Evolutionary conservation across 108 stramenopile genomes (phyloP), one percentile per base, ranked within the genome.

Genomic region (Cyclotella cryptica): DNA sequence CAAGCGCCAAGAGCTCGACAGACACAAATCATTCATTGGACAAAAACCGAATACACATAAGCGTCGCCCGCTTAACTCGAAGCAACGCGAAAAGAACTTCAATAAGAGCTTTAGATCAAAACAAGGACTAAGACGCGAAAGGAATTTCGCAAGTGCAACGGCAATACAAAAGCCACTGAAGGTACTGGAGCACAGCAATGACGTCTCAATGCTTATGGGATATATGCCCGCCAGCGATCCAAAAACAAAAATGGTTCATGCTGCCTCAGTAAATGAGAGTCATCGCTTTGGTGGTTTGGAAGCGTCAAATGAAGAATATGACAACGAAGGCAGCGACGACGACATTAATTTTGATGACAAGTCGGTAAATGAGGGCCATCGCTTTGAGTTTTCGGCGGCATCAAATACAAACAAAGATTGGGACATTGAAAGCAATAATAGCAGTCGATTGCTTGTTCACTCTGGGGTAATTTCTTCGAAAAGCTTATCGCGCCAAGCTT

Each of bases 21-120:
- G 79, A 53, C 87, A 88, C 3, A 87, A 79, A 70, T 71, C 74
- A 17, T 93, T 93, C 54, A 78, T 89, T 9, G 80, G 81, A 18
- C 42, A 30, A 17, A 26, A 72, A 17, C 71, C 19, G 1, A 10
- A 55, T 12, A 67, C 46, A 28, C 21, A 60, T 28, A 73, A 73
- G 18, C 42, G 61, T 29, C 15, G 64, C 24, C 47, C 43, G 35
- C 49, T 26, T 3, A 64, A 52, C n/a, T 52, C 62, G 28, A 63
- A 68, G 29, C 67, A 54, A 42, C 75, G 55, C 12, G 67, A 77
- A 35, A 55, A 58, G 28, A 45, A 69, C 10, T 77, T 69, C 46
- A 26, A 41, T 40, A 67, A 39, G 27, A 77, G 29, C 17, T 35
- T 13, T 28, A 64, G 58, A 61, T 59, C 39, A 11, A 40, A 47